Evolutionary conservation across 2,329 filamentous ascomycete genomes (phyloP).

Genomic region (Fusarium praegraminearum): DNA sequence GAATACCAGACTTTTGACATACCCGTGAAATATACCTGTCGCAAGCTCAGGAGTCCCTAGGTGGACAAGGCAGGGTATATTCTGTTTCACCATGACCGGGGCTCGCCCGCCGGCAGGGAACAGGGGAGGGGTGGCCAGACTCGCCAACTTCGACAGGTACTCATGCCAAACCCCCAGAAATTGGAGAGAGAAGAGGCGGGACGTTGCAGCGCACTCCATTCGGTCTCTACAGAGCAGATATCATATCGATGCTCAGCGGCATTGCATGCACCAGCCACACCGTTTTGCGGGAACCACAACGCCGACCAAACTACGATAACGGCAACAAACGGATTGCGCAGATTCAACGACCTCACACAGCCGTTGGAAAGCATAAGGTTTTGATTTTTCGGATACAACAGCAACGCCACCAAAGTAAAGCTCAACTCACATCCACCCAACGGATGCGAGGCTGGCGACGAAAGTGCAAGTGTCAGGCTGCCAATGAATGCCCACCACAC

Average conservation of each 20-base stretch:
- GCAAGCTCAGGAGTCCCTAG: constrained; percentile 58
- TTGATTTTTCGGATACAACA: constrained; percentile 18
- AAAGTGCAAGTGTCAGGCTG: constrained; percentile 20
- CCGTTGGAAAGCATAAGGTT: constrained; percentile 26
- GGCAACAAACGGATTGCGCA: constrained; percentile 11
- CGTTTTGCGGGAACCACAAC: constrained; percentile 20
- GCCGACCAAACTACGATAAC: constrained; percentile 14
- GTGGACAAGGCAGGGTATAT: constrained; percentile 62
- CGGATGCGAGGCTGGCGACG: constrained; percentile 40
- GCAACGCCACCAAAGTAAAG: constrained; percentile 35
- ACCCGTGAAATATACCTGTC: constrained; percentile 50
- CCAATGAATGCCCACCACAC: constrained; percentile 26
- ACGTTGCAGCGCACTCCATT: constrained; percentile 45
- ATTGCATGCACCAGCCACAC: constrained; percentile 44
- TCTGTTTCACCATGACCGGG: constrained; percentile 65
- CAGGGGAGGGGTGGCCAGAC: constrained; percentile 42
- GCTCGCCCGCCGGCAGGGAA: constrained; percentile 45
- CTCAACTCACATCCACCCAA: constrained; percentile 28
- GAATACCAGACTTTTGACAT: constrained; percentile 40
- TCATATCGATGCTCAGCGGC: constrained; percentile 27
- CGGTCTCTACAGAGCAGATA: constrained; percentile 30
- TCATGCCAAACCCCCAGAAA: constrained; percentile 36
- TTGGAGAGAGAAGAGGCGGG: constrained; percentile 44
- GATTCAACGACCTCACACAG: constrained; percentile 10
- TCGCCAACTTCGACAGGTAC: constrained; percentile 36